phyloP scores from a whole-genome alignment of 208 protist genomes.

The Leishmania tropica region DNA sequence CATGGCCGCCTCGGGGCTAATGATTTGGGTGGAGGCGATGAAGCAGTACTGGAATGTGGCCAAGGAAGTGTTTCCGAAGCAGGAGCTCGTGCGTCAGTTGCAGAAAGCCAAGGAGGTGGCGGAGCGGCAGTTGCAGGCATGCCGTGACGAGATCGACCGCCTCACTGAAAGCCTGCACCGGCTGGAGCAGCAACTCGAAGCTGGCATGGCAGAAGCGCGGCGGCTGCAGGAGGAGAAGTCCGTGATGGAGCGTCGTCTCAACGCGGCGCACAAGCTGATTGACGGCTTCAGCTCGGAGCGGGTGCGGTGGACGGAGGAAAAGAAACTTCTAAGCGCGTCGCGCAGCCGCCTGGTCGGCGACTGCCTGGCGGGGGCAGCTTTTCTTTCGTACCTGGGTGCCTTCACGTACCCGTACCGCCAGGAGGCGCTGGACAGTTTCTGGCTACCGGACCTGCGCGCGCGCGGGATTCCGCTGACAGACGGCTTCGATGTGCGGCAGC shows the following conservation, averaged over 20 bases:
- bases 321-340: slow-evolving; percentile 84
- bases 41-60: slow-evolving; percentile 97
- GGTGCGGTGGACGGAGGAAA: slow-evolving; percentile 96
- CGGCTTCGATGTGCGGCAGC: slow-evolving; percentile 87
- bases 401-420: slow-evolving; percentile 97
- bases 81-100: slow-evolving; percentile 92
- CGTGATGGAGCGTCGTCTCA: slow-evolving; percentile 95
- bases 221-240: slow-evolving; percentile 93
- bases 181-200: slow-evolving; percentile 92
- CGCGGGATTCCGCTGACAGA: slow-evolving; percentile 90
- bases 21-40: slow-evolving; percentile 98
- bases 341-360: slow-evolving; percentile 96
- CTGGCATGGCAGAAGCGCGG: slow-evolving; percentile 90
- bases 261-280: slow-evolving; percentile 96
- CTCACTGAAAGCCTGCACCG: slow-evolving; percentile 91
- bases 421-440: slow-evolving; percentile 92
- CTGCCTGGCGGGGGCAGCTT: slow-evolving; percentile 96
- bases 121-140: slow-evolving; percentile 84
- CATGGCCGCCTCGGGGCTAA: slow-evolving; percentile 93
- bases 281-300: slow-evolving; percentile 97
- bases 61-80: slow-evolving; percentile 98
- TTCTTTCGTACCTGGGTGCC: slow-evolving; percentile 98
- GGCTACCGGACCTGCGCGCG: slow-evolving; percentile 91
- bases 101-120: slow-evolving; percentile 92
- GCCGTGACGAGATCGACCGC: slow-evolving; percentile 90